Percentiles rank a stretch among this genome's conserved stretches.
Conservation (phyloP, 176 grass and related monocot species). For the Raddia guianensis region DNA sequence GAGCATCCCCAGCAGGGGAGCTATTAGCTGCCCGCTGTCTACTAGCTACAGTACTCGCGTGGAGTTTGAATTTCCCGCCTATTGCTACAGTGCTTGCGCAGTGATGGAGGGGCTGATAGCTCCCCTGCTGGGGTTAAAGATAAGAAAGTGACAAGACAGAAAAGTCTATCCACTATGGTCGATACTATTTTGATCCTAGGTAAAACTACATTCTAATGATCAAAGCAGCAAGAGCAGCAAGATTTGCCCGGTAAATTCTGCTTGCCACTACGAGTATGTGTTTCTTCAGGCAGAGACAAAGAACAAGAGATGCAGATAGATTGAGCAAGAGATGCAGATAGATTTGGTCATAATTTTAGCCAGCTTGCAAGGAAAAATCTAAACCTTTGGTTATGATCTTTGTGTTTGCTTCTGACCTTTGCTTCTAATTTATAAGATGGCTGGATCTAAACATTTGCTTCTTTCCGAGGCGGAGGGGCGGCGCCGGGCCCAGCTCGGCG, state of each 20-base stretch:
- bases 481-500: too few species aligned
- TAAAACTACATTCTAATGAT: constrained; percentile 36
- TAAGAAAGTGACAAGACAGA: constrained; percentile 8
- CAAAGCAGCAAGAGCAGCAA: background rate
- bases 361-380: constrained; percentile 17
- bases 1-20: too few species aligned
- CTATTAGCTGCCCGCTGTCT: too few species aligned
- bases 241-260: constrained; percentile 45
- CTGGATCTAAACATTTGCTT: too few species aligned
- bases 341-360: constrained; percentile 23
- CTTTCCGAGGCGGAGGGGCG: too few species aligned
- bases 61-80: too few species aligned
- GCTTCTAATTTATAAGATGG: too few species aligned
- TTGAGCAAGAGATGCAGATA: background rate
- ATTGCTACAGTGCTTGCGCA: too few species aligned
- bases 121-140: too few species aligned
- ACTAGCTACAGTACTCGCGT: too few species aligned
- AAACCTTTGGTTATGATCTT: background rate
- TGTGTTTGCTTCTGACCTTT: constrained; percentile 40
- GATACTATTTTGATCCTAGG: constrained; percentile 1
- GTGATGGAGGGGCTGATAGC: too few species aligned
- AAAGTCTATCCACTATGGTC: constrained; percentile 1
- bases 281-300: background rate
- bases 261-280: constrained; percentile 34
- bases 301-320: too few species aligned